Evolutionary conservation across 2,329 filamentous ascomycete genomes (phyloP).

Genomic region (Rutstroemia sp.): DNA sequence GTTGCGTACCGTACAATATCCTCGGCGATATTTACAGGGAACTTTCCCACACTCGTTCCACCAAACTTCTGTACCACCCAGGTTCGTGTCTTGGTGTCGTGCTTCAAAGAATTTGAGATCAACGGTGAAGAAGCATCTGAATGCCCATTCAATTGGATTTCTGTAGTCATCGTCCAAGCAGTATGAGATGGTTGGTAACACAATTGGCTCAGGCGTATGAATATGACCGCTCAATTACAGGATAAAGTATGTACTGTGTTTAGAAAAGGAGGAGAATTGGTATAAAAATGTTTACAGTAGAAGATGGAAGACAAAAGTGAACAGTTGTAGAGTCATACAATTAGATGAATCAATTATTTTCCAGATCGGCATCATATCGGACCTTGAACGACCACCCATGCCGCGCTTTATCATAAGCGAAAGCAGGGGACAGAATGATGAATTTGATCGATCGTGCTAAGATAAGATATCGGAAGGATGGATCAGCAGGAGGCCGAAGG

Average conservation of each 20-base stretch:
- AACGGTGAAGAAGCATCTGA: conserved; percentile 11
- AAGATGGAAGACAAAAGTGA: not conserved
- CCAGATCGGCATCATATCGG: conserved; percentile 8
- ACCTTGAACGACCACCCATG: not conserved
- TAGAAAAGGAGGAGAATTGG: not conserved
- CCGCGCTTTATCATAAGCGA: not conserved
- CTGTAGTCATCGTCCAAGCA: conserved; percentile 18
- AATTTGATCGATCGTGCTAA: no score
- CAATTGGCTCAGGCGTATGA: not conserved
- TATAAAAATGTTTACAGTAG: not conserved
- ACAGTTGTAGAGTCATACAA: conserved; percentile 6
- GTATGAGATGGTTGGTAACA: not conserved
- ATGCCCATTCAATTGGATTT: conserved; percentile 14
- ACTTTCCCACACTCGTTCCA: conserved; percentile 93
- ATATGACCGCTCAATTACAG: not conserved
- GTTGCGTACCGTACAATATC: conserved; percentile 56
- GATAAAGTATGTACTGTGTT: not conserved
- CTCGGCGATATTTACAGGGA: conserved; percentile 66
- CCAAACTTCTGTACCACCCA: conserved; percentile 96
- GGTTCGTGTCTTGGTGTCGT: conserved; percentile 31
- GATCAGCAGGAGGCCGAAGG: no score
- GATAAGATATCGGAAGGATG: no score
- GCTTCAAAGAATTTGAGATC: conserved; percentile 12
- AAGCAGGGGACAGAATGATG: not conserved
- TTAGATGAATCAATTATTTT: conserved; percentile 1